Evolutionary conservation across 805 yeast species (phyloP), one percentile per base, ranked within the genome.

Genomic region (Kuraishia floccosa): DNA sequence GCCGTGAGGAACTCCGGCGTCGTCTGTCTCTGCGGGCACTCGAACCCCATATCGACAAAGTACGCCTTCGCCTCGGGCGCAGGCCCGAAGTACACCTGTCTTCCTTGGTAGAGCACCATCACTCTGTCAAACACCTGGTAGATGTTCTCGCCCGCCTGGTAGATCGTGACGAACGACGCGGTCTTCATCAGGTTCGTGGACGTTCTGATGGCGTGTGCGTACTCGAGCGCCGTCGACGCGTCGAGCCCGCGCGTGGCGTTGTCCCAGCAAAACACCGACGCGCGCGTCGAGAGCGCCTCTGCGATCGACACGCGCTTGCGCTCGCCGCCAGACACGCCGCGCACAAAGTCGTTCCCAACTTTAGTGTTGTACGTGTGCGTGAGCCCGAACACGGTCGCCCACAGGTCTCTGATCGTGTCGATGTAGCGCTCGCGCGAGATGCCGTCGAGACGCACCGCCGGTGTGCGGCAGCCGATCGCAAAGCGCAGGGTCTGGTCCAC

Each of bases 251-350:
- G 64, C 12, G 83, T 76, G 16, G 81, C 76, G 42, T 75, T 76
- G 54, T 75, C 83, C 70, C 76, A 75, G 39, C 79, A 72, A 40
- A 61, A 72, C 15, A 73, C 57, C 5, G 70, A 56, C 6, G 69
- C 75, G 32, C 68, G 60, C 44, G 67, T 57, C 20, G 68, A 62
- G 42, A 69, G 62, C 3, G 71, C 79, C 50, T 76, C 83, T 3
- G 77, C 82, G 41, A 76, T 66, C 4, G 81, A 72, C 16, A 75
- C 81, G 57, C 83, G 70, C 54, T 76, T 76, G 42, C 83, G 58
- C 55, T 76, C 80, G 54, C 83, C 83, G 45, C 83, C 83, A 22
- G 81, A 73, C 28, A 76, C 72, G 52, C 83, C 83, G 50, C 81
- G 63, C 12, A 76, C 72, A 34, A 66, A 69, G 48, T 76, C 82